Base-by-base conservation (phyloP, 805 yeast genomes). In the Saccharomycopsis fodiens region DNA sequence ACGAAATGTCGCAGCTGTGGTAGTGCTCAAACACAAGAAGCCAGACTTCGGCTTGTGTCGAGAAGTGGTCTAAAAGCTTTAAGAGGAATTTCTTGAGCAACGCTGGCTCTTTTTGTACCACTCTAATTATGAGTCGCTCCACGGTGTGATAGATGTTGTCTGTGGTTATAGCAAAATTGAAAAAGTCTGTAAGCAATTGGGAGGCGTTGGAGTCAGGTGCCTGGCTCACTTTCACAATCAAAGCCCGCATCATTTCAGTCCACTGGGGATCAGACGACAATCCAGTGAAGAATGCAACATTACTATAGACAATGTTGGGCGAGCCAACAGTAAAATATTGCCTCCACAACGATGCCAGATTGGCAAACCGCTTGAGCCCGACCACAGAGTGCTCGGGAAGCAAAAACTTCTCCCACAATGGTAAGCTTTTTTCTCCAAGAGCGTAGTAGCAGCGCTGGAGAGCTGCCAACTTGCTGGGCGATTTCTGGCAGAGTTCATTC, bases 41-140 rank as follows among this genome's bases (percentile, higher is more conserved):
- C 82, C 82, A 78, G 6, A 69, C 60, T 25, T 70, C 76, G 23
- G 66, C 58, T 52, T 74, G 72, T 2, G 53, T 43, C 0, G 55
- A 44, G 43, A 60, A 67, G 1, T 48, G 52, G 2, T 52, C 44
- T 1, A 69, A 45, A 25, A 70, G 42, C 19, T 36, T 36, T 3
- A 55, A 44, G 41, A 66, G 51, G 3, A 57, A 35, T 3, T 44
- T 41, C 20, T 62, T 46, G 0, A 71, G 71, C 15, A 46, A 45
- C 1, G 58, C 65, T 0, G 56, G 13, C 20, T 62, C 60, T 1
- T 57, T 66, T 3, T 61, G 34, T 2, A 53, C 49, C 25, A 65
- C 68, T 1, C 63, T 55, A 2, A 72, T 61, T 4, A 68, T 55
- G 6, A 67, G 48, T 48, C 69, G 68, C 49, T 73, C 79, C 2